Base-by-base conservation (phyloP, 2,329 filamentous ascomycete genomes). In the Aschersonia sp. region DNA sequence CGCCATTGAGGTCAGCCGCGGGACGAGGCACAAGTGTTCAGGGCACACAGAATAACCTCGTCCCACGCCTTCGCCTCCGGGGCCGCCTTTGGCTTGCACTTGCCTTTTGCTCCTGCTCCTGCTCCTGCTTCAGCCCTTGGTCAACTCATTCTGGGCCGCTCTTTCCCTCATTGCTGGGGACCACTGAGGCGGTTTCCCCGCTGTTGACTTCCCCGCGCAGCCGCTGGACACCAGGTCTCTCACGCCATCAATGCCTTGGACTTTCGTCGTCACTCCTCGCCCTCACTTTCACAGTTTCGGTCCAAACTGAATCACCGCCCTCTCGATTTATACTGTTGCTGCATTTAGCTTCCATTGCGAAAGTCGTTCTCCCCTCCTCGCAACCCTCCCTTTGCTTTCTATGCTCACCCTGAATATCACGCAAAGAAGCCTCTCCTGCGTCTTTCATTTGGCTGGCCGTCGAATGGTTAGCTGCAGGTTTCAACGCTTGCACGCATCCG, bases 161-260 rank as follows among this genome's bases (percentile, higher is more conserved):
- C 35, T 38, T 38, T 38, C 35, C 35, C 35, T 9, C 7, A 12
- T 38, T 38, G 7, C 7, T 3, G 12, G 35, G 35, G 7, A 7
- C 35, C 35, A 2, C 35, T 38, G 35, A 38, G 12, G 35, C 35
- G 7, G 7, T 12, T 38, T 38, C 35, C 35, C 35, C 12, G 35
- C 35, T 12, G 35, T 7, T 7, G 7, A 9, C 4, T 12, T 38
- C 35, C 35, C 35, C 31, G 41, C 30, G 44, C 44, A 42, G 38
- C 31, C n/a, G 32, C 9, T 30, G 49, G 49, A 51, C 47, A 44
- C 31, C 32, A 38, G 45, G 45, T 49, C 47, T 48, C 50, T 51
- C 50, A 51, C 47, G 50, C 48, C 45, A 51, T 47, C 50, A 48
- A 28, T 30, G 30, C 20, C 31, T 10, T 46, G 31, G n/a, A n/a